Evolutionary conservation across 2,329 filamentous ascomycete species (phyloP), one percentile per base, ranked within the genome.

Genomic region (Moelleriella libera): DNA sequence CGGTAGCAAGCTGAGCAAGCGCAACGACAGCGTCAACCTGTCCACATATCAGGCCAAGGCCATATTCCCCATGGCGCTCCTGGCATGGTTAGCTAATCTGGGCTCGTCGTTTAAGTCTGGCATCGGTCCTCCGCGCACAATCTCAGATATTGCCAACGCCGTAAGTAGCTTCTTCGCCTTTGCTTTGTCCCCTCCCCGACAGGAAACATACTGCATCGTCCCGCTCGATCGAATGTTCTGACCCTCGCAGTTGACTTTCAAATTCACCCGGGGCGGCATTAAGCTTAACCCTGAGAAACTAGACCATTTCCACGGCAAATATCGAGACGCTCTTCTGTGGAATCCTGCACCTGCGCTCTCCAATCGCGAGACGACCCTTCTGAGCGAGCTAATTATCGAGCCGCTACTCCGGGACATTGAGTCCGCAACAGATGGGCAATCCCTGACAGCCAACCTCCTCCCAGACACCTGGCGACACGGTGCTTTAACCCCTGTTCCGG

Each of bases 261-360:
- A 88, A 58, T 94, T 96, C 65, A 97, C 88, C 3, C 86, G 84
- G 56, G 90, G 90, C 8, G 89, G 96, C 61, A 87, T 89, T 6
- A 83, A 84, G 11, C 86, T 96, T 14, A 80, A 84, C 21, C 76
- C 82, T 45, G 78, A 81, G 45, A 98, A 97, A 60, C 74, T 97
- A 12, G 75, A 78, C 55, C 87, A 82, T 61, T 75, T 97, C 45
- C 87, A 96, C 58, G 79, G 76, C 55, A 74, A 77, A 44, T 86
- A 90, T 58, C 55, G 61, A 14, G 61, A 60, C 31, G 55, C 61
- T 5, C 58, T 67, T 30, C 54, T 68, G 41, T 53, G 53, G 41
- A 52, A 57, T 2, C 55, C 55, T 6, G 28, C 52, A 31, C 28
- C 54, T 4, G 51, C 53, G 6, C 54, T 58, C 5, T 57, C 57